phyloP scores from a whole-genome alignment of 2,329 filamentous ascomycete species.

The Basipetospora chlamydospora region DNA sequence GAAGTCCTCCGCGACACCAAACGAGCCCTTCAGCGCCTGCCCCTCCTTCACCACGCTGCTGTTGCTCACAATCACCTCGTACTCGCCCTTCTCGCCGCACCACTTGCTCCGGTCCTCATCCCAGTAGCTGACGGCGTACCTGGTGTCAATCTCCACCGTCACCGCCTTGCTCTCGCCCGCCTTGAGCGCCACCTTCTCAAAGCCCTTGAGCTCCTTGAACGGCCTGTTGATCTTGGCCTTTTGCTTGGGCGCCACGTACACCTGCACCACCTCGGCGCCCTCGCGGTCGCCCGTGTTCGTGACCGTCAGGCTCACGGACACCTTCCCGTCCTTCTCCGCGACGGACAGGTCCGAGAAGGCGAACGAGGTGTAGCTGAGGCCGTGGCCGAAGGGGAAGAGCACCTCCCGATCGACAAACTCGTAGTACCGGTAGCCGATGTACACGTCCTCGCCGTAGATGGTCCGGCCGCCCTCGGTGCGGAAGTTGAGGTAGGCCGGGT shows the following conservation, averaged over 20 bases:
- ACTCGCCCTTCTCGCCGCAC: constrained; percentile 51
- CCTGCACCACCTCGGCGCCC: constrained; percentile 42
- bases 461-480: constrained; percentile 53
- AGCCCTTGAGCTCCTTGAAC: constrained; percentile 50
- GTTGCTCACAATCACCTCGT: constrained; percentile 45
- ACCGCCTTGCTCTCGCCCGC: constrained; percentile 43
- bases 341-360: constrained; percentile 34
- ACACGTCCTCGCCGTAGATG: constrained; percentile 68
- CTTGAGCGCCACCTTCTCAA: constrained; percentile 47
- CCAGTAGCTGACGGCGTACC: constrained; percentile 55
- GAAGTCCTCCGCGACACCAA: constrained; percentile 44
- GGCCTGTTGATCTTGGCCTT: constrained; percentile 39
- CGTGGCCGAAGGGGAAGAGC: constrained; percentile 68
- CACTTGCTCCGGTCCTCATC: constrained; percentile 53
- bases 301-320: constrained; percentile 35
- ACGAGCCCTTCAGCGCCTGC: constrained; percentile 33
- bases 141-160: constrained; percentile 41
- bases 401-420: constrained; percentile 50
- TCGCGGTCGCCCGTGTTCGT: constrained; percentile 43
- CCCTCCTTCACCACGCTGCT: constrained; percentile 35
- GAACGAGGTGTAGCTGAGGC: constrained; percentile 65
- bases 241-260: constrained; percentile 39
- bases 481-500: constrained; percentile 65
- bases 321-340: constrained; percentile 28
- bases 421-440: constrained; percentile 70